Conservation (phyloP, 768 basidiomycete species). For the Exsudoporus frostii region DNA sequence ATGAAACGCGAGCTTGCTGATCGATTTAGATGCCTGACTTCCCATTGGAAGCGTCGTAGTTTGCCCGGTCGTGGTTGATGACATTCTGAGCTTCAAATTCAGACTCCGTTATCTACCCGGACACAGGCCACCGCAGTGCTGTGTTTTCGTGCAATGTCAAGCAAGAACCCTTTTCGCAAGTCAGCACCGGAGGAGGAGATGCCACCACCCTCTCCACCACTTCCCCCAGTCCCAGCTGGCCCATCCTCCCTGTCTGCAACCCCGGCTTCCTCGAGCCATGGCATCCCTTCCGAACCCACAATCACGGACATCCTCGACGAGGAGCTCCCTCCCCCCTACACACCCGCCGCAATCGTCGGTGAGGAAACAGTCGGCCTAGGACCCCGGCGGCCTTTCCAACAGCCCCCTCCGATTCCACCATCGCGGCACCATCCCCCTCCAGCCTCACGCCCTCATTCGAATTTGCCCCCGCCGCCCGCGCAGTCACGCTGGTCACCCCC, state of each 20-base stretch:
- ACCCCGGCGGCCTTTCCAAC: conserved; percentile 61
- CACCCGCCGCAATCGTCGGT: conserved; percentile 53
- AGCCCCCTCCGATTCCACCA: conserved; percentile 22
- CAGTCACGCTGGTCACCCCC: neutral
- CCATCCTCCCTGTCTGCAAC: neutral
- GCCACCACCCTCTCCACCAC: conserved; percentile 6
- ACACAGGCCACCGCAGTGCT: too few species aligned
- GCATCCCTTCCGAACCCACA: neutral
- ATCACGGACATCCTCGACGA: conserved; percentile 35
- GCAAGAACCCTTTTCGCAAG: conserved; percentile 21
- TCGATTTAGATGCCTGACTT: too few species aligned
- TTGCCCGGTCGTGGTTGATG: too few species aligned
- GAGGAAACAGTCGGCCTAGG: conserved; percentile 64
- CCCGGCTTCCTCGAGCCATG: neutral
- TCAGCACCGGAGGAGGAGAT: neutral
- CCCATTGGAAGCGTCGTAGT: neutral
- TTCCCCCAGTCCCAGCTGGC: conserved; percentile 4
- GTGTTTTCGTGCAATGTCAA: too few species aligned
- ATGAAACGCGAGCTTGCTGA: neutral
- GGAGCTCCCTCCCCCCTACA: conserved; percentile 72
- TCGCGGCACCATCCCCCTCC: neutral
- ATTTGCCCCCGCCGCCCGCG: neutral
- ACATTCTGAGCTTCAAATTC: neutral
- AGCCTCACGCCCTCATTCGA: neutral
- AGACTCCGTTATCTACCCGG: neutral